Percentiles rank a stretch among this genome's conserved stretches.
These are phyloP conservation scores for Rutidosis leptorrhynchoides DNA, from an alignment of 129 eudicot species.

Conservation along the genomic window DNA sequence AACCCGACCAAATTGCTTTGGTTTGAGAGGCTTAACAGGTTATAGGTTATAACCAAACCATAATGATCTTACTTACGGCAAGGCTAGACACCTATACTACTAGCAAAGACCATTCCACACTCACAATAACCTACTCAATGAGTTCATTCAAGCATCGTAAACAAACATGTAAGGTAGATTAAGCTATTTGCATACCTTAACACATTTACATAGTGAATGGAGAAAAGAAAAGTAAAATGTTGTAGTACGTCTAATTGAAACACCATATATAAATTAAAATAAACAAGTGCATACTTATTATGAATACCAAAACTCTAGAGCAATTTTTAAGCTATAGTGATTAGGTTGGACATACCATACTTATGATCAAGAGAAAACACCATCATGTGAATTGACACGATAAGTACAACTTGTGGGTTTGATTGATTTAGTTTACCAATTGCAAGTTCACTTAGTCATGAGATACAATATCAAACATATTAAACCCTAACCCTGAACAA, in stretches of 20 bases:
- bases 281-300: background rate
- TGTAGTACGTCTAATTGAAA: background rate
- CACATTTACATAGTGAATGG: background rate
- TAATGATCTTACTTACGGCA: background rate
- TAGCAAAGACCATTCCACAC: background rate
- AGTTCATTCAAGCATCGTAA: background rate
- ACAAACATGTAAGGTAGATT: background rate
- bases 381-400: background rate
- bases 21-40: background rate
- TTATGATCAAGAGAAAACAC: background rate
- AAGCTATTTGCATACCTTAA: background rate
- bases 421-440: background rate
- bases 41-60: background rate
- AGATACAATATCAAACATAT: slow-evolving; percentile 10
- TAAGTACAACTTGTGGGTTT: background rate
- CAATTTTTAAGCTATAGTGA: background rate
- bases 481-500: background rate
- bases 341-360: background rate
- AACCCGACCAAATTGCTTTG: background rate
- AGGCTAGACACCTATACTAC: background rate
- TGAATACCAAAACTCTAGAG: background rate
- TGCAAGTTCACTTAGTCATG: slow-evolving; percentile 5
- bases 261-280: background rate
- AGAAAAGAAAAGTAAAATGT: background rate
- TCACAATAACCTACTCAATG: background rate